Base-by-base conservation (phyloP, 108 stramenopile species). In the Skeletonema marinoi region DNA sequence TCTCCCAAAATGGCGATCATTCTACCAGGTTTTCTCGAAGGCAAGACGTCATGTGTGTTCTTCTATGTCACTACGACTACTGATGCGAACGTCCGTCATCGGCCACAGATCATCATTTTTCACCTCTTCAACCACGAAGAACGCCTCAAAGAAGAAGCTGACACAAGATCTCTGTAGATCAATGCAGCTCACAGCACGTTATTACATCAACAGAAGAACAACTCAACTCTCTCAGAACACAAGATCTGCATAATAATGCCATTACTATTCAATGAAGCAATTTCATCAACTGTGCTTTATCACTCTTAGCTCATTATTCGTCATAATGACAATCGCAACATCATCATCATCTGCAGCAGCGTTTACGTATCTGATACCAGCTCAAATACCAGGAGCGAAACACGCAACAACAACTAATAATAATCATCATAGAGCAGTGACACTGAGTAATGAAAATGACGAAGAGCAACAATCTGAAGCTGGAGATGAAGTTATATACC, bases 331-430 rank as follows among this genome's bases (percentile, higher is more conserved):
- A 16, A 25, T 56, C 54, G 19, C 50, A 46, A 3, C 44, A 46
- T 3, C 44, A 46, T 46, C 44, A 3, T 51, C 50, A 21, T 17
- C 50, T 51, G 54, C 25, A 25, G 2, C 54, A 33, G 81, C 70
- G 3, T 75, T 61, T 67, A 38, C 64, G 19, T 75, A 29, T 56
- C 54, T 81, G 35, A 65, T 81, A 39, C 81, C 81, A 25, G 68
- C 81, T 16, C 81, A 81, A 67, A 70, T 81, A 17, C 70, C 80
- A 1, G 54, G 70, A 2, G 74, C 54, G 2, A 39, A 36, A 29
- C 60, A 60, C 35, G 8, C 19, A 4, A 13, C 19, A 4, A 13
- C 11, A 46, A 32, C 32, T 3, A 50, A 30, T 16, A 32, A 50
- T 6, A 33, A 32, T 58, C 58, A 54, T 62, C 78, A 72, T 58